Percentiles rank a stretch among this genome's conserved stretches.
These are phyloP conservation scores for Chenopodium album DNA, from an alignment of 148 eudicot species.

Conservation along the genomic window DNA sequence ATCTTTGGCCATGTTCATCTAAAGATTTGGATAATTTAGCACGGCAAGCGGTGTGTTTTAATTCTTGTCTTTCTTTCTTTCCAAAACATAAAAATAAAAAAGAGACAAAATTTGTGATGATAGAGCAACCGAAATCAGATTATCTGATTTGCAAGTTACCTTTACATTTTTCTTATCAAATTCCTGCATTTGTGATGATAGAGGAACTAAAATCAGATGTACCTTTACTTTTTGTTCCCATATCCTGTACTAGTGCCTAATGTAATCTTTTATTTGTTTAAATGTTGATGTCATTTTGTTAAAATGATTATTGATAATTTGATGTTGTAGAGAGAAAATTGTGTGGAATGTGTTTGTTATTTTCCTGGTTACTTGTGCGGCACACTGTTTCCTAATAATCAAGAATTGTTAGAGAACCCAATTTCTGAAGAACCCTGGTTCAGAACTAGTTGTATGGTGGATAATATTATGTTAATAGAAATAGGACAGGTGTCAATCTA, in stretches of 20 bases:
- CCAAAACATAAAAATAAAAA: background rate
- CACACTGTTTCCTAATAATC: background rate
- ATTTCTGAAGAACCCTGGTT: background rate
- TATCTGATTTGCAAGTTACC: background rate
- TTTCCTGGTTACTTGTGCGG: background rate
- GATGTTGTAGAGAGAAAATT: too few species aligned
- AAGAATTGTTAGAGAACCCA: background rate
- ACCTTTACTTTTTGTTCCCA: background rate
- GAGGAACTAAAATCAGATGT: background rate
- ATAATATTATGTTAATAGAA: background rate
- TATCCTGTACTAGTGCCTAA: background rate
- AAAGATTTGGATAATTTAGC: slow-evolving; percentile 90
- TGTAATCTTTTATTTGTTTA: background rate
- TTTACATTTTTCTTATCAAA: background rate
- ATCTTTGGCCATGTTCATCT: slow-evolving; percentile 96
- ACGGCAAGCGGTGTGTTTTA: slow-evolving; percentile 67
- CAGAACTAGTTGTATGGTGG: background rate
- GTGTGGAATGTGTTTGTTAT: background rate
- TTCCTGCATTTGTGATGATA: background rate
- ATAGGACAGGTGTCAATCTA: background rate
- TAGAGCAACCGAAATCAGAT: slow-evolving; percentile 1
- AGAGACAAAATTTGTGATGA: background rate
- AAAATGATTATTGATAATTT: too few species aligned
- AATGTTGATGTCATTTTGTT: background rate
- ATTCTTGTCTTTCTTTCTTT: background rate